Evolutionary conservation across 768 basidiomycete species (phyloP), one percentile per base, ranked within the genome.

Genomic region (Suillus discolor): DNA sequence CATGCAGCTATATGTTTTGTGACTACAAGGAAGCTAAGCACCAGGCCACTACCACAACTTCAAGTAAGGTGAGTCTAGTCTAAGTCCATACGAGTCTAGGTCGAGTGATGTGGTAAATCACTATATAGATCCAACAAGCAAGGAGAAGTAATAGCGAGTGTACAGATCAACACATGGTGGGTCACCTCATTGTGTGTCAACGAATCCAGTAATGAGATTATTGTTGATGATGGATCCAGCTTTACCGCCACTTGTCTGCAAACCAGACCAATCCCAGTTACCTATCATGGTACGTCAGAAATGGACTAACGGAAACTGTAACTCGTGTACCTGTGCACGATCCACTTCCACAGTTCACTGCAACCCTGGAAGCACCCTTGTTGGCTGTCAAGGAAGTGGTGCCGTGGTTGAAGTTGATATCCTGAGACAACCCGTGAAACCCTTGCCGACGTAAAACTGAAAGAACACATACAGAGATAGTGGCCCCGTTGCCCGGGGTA

Each of bases 401-500:
- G 1, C 77, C 74, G 6, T 77, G 65, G 55, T 73, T 69, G 71
- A 89, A 89, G 69, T 78, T 84, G 69, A 90, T 75, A 66, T 78
- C 80, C 84, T 88, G 23, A 39, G 39, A 42, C 60, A 23, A 36
- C 8, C 6, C n/a, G 41, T 68, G 2, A 41, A 49, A 7, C 12
- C 18, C 8, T 63, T 18, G 20, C 9, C n/a, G 11, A 57, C 28
- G 41, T 15, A 44, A 6, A 41, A 45, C 45, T n/a, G 39, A 25
- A 36, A 36, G 20, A 28, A 34, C 15, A 71, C 83, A 67, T 67
- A 89, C 87, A n/a, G 83, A 88, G 68, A 89, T 75, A n/a, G 67
- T 74, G 15, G 87, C 84, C 4, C 87, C 88, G 18, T 73, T 84
- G 38, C 87, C 87, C 4, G 89, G 85, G 0, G 78, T 83, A 20